Base-by-base conservation (phyloP, 2,329 filamentous ascomycete genomes). In the Colletotrichum falcatum region DNA sequence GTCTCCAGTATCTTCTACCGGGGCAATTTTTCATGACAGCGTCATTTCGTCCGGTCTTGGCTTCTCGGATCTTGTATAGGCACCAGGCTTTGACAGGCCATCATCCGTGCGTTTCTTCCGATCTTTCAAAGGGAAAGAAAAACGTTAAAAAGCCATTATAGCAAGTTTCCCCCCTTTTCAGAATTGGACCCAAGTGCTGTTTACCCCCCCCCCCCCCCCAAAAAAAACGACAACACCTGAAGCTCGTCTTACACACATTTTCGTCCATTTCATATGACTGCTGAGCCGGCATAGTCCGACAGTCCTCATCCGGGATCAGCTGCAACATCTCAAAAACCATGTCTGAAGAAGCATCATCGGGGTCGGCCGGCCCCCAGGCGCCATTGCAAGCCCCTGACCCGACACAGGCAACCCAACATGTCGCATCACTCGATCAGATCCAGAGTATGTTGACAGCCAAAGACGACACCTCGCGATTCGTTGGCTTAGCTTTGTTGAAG, bases 381-480 rank as follows among this genome's bases (percentile, higher is more conserved):
- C 18, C 60, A 12, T 48, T 56, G 18, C 61, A 67, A 35, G 42
- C 30, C 11, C 42, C 65, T 30, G 65, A 70, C 23, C 48, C 23
- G 39, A 28, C 48, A 7, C 70, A 65, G 64, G 49, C 49, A 9
- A 61, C 67, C 8, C 67, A 65, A 37, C 59, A 53, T 53, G 60
- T 59, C 37, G 65, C 46, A 77, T 76, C 65, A 65, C 81, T 88
- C 61, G 79, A 84, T 61, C 87, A 87, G 74, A 85, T 91, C 63
- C 82, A 88, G 73, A 75, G 81, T 1, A 83, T 92, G 3, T 83
- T 93, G 42, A 81, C 82, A 64, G 79, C 87, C 64, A 89, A 88
- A 71, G 86, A 92, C 76, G 90, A 93, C 76, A 92, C 91, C 0
- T 88, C 89, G 26, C 86, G 89, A 75, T 92, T 93, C 74, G 90